Conservation (phyloP, 2,329 filamentous ascomycete genomes). For the Passalora sequoiae region DNA sequence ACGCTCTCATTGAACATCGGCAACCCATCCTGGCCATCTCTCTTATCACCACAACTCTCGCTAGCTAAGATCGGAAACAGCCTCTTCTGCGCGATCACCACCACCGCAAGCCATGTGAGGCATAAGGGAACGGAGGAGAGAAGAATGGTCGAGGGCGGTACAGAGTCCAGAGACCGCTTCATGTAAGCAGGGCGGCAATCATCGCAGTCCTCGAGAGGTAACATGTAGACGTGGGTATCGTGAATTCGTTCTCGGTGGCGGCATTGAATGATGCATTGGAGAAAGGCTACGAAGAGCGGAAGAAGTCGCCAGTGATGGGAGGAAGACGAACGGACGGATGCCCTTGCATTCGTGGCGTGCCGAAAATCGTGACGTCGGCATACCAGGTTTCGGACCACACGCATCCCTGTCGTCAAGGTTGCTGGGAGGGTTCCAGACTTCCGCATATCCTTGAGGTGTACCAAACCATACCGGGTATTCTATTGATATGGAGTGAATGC, state of each 20-base stretch:
- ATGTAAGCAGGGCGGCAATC: slow-evolving; percentile 53
- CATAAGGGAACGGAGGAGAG: slow-evolving; percentile 65
- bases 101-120: slow-evolving; percentile 62
- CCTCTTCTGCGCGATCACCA: slow-evolving; percentile 58
- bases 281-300: no score
- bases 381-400: neutral
- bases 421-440: neutral
- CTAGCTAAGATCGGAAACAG: slow-evolving; percentile 69
- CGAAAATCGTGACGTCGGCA: neutral
- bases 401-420: neutral
- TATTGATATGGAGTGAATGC: no score
- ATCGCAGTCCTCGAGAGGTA: slow-evolving; percentile 47
- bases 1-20: slow-evolving; percentile 52
- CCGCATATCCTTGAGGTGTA: no score
- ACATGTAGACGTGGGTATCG: slow-evolving; percentile 29
- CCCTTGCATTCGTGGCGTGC: neutral
- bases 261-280: slow-evolving; percentile 4
- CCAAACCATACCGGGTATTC: no score
- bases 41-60: slow-evolving; percentile 41
- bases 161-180: slow-evolving; percentile 39
- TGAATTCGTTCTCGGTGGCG: neutral
- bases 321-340: neutral
- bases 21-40: slow-evolving; percentile 58
- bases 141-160: slow-evolving; percentile 47
- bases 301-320: neutral